Evolutionary conservation across 2,329 filamentous ascomycete genomes (phyloP).

Genomic region (Shiraia bambusicola): DNA sequence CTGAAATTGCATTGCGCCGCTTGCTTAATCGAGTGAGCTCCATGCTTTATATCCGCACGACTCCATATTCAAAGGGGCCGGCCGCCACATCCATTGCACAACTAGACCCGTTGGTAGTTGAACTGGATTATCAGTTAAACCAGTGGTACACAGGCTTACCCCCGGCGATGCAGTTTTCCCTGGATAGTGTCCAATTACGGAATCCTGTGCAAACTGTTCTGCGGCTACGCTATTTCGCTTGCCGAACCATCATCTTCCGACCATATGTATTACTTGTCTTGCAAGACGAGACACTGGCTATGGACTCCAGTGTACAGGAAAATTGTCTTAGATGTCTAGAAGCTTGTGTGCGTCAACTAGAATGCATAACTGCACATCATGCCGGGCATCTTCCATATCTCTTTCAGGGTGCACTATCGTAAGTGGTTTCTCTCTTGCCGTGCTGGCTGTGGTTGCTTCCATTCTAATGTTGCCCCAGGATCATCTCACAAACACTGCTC

Average conservation of each 20-base stretch:
- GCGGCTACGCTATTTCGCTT: constrained; percentile 78
- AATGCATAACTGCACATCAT: constrained; percentile 76
- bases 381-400: constrained; percentile 83
- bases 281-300: constrained; percentile 71
- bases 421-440: constrained; percentile 25
- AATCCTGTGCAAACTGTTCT: constrained; percentile 79
- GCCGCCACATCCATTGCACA: constrained; percentile 67
- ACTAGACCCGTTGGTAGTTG: constrained; percentile 74
- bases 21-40: constrained; percentile 78
- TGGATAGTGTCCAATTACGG: constrained; percentile 64
- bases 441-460: not conserved
- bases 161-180: constrained; percentile 73
- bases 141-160: constrained; percentile 85
- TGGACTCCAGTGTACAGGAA: constrained; percentile 72
- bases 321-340: constrained; percentile 81
- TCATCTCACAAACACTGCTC: constrained; percentile 77
- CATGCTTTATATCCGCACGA: constrained; percentile 73
- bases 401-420: constrained; percentile 74
- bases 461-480: constrained; percentile 51
- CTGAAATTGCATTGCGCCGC: constrained; percentile 76
- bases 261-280: constrained; percentile 80
- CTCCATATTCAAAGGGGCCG: constrained; percentile 36
- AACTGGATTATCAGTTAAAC: constrained; percentile 78
- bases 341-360: constrained; percentile 75
- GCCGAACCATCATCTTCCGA: constrained; percentile 81